Evolutionary conservation across 192 early-diverging fungal genomes (phyloP), one percentile per base, ranked within the genome.

Genomic region (Coemansia sp.): DNA sequence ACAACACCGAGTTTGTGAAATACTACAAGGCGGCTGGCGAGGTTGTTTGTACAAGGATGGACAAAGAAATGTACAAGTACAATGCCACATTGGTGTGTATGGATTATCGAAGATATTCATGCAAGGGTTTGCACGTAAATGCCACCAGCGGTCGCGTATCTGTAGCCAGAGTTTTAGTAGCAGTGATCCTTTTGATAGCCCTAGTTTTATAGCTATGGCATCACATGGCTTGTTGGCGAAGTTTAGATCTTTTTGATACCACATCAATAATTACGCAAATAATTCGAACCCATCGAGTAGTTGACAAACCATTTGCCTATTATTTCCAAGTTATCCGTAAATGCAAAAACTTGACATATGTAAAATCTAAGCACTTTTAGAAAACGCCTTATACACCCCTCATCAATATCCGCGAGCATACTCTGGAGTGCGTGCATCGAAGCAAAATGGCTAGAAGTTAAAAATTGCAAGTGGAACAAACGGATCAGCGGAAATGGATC

Each of bases 401-500:
- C 25, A 25, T 25, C 25, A 25, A 25, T 25, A 25, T 25, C 2
- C 2, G 25, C 25, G 1, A 25, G 25, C 25, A 25, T 25, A 2
- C 25, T 25, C 25, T 25, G 25, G 25, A 25, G 25, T 25, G 25
- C 25, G 25, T 25, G 25, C 25, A 2, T 25, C 25, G 25, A 25
- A 25, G 2, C 25, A 25, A 25, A 25, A 25, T 25, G 25, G 25
- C 25, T 25, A 25, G 25, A 25, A 25, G 2, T 25, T 25, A 2
- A 25, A 25, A 25, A 25, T 25, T 1, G 25, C 25, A 25, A 25
- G 25, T 25, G 25, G 25, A 25, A 25, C 25, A 25, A 25, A 25
- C 25, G 54, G 13, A 6, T 58, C 19, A 45, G 60, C 80, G 75
- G 59, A 82, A 82, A 48, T 82, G 80, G 17, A 82, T 67, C 17